Percentiles rank a stretch among this genome's conserved stretches.
Evolutionary conservation across 139 green algal genomes (phyloP).

Genomic region (Micromonas commoda): DNA sequence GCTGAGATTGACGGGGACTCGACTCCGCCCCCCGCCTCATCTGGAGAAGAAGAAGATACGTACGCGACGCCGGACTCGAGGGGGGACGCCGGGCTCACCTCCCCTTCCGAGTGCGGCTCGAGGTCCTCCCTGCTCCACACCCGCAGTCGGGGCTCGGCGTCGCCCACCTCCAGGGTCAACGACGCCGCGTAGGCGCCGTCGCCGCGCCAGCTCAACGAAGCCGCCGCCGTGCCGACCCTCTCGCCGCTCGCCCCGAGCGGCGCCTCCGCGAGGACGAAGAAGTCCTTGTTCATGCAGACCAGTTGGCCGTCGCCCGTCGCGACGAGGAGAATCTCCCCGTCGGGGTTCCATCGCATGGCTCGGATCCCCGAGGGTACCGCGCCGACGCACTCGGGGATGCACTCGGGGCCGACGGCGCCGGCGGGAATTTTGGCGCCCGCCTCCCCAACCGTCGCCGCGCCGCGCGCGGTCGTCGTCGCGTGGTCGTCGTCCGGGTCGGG

Average conservation of each 20-base stretch:
- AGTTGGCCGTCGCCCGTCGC: constrained; percentile 52
- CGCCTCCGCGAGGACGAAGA: constrained; percentile 45
- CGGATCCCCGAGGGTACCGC: not conserved
- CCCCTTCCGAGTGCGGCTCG: constrained; percentile 53
- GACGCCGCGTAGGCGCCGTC: constrained; percentile 74
- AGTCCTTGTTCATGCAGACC: constrained; percentile 69
- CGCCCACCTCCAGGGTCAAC: not conserved
- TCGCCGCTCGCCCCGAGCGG: constrained; percentile 20
- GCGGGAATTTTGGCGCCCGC: too few species aligned
- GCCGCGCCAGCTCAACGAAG: constrained; percentile 61
- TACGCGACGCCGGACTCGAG: not conserved
- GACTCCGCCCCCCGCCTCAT: not conserved
- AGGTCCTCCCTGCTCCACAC: constrained; percentile 61
- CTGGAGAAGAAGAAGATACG: not conserved
- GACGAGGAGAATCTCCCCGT: constrained; percentile 67
- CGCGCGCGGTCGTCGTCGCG: not conserved
- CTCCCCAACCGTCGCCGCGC: too few species aligned
- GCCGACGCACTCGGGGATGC: not conserved
- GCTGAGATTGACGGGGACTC: not conserved
- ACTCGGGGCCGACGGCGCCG: not conserved
- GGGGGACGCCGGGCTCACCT: constrained; percentile 45
- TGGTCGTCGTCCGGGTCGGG: not conserved
- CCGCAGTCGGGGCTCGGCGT: not conserved
- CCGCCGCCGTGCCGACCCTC: constrained; percentile 26
- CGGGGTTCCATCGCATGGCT: constrained; percentile 41